Evolutionary conservation across 2,329 filamentous ascomycete species (phyloP).

Genomic region (Xylariaceae sp.): DNA sequence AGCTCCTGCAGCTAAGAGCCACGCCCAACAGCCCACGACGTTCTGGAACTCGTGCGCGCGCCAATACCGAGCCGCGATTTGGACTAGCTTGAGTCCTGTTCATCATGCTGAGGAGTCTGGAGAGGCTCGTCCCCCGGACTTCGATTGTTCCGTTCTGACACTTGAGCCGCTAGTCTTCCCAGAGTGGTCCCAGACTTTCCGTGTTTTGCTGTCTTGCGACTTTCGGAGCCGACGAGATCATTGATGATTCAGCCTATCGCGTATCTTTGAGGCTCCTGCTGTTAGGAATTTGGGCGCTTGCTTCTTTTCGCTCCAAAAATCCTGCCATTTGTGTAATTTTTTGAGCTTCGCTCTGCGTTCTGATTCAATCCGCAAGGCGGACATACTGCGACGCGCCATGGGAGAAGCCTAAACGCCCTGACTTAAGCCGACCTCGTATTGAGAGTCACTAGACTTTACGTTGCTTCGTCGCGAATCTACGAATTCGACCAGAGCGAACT

Average conservation of each 20-base stretch:
- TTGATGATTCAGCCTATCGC: background rate
- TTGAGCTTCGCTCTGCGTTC: too few relatives aligned
- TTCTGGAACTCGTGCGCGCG: slow-evolving; percentile 18
- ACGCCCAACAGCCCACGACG: slow-evolving; percentile 17
- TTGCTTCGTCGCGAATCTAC: background rate
- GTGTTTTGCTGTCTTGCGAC: too few relatives aligned
- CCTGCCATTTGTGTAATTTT: background rate
- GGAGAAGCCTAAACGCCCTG: background rate
- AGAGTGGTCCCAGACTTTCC: background rate
- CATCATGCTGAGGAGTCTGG: slow-evolving; percentile 4
- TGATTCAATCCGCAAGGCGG: too few relatives aligned
- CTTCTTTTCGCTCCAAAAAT: background rate
- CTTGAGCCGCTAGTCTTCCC: background rate
- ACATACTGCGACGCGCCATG: background rate
- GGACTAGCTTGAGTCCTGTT: slow-evolving; percentile 11
- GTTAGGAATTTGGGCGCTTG: background rate
- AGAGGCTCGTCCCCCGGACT: background rate
- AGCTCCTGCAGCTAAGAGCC: slow-evolving; percentile 26
- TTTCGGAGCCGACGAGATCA: background rate
- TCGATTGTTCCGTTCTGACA: background rate
- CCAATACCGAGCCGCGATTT: slow-evolving; percentile 13
- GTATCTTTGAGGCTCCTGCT: background rate
- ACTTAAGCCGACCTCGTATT: background rate
- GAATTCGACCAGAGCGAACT: background rate
- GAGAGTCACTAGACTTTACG: background rate